Evolutionary conservation across 345 rosid species (phyloP).

Genomic region (Acer negundo): DNA sequence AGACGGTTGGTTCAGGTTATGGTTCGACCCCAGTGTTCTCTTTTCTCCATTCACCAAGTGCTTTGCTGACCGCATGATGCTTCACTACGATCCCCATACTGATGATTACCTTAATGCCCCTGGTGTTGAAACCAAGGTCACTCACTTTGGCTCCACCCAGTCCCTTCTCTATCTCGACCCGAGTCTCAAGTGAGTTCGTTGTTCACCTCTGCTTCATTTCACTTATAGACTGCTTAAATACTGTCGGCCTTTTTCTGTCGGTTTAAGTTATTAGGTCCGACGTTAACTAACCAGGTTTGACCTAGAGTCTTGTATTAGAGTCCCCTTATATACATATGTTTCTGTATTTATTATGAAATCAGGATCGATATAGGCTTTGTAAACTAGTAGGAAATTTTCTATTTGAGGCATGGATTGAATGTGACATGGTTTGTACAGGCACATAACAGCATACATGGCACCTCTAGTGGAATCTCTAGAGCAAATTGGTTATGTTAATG

Average conservation of each 20-base stretch:
- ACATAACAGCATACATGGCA: conserved; percentile 64
- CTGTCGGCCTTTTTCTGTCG: too few relatives aligned
- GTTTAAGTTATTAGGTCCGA: too few relatives aligned
- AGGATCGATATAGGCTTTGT: too few relatives aligned
- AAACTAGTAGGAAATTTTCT: too few relatives aligned
- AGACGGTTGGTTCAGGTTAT: conserved; percentile 84
- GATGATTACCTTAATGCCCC: conserved; percentile 82
- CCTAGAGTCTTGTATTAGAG: too few relatives aligned
- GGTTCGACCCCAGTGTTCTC: conserved; percentile 76
- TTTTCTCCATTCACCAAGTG: conserved; percentile 71
- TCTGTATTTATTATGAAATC: too few relatives aligned
- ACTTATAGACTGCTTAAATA: too few relatives aligned
- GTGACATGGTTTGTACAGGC: conserved; percentile 32
- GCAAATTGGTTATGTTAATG: conserved; percentile 55
- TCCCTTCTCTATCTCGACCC: conserved; percentile 78
- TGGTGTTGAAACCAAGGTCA: conserved; percentile 71
- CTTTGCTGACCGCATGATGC: conserved; percentile 73
- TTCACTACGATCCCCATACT: conserved; percentile 50
- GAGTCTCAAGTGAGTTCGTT: conserved; percentile 57
- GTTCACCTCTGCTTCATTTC: neutral
- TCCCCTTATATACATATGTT: too few relatives aligned
- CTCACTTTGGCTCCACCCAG: conserved; percentile 64
- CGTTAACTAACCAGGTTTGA: too few relatives aligned
- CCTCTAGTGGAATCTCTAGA: conserved; percentile 63
- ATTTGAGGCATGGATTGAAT: neutral